Evolutionary conservation across 805 yeast genomes (phyloP), one percentile per base, ranked within the genome.

Genomic region (Grigorovia jiainica): DNA sequence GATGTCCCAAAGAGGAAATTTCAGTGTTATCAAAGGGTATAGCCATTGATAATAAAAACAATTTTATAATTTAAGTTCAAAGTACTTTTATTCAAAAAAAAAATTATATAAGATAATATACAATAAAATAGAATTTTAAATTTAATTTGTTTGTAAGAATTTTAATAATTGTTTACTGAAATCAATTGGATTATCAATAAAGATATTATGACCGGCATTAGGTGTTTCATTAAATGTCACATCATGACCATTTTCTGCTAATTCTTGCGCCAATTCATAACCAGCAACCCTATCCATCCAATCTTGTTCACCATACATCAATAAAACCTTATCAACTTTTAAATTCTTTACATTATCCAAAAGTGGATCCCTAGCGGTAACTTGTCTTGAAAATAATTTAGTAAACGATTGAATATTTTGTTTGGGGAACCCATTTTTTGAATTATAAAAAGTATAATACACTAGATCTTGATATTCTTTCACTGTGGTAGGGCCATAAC

Each of bases 121-220:
- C 10, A 24, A 7, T 7, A 24, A 25, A 23, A 24, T 36, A 7
- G 6, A 24, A n/a, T 18, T n/a, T 30, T 15, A 18, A n/a, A 10
- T 3, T 27, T 15, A 13, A n/a, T n/a, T n/a, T n/a, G n/a, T n/a
- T n/a, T n/a, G n/a, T n/a, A 46, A 33, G 43, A 64, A 68, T 0
- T 55, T 43, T 31, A 64, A 27, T 13, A 82, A 61, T 44, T 72
- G 47, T 3, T 52, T 48, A 54, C 81, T 75, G 54, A 83, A 85
- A 25, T 52, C 67, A 11, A 54, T 47, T 18, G 73, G 69, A 48
- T 82, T 82, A 53, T 85, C 94, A 43, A 85, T 63, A 50, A 82
- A 83, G 10, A 85, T 54, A 54, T 85, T 89, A 57, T 85, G 95
- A 1, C 95, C 94, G 7, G 83, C 74, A 43, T 76, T 65, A 8